Evolutionary conservation across 2,329 filamentous ascomycete species (phyloP).

Genomic region (Claviceps africana): DNA sequence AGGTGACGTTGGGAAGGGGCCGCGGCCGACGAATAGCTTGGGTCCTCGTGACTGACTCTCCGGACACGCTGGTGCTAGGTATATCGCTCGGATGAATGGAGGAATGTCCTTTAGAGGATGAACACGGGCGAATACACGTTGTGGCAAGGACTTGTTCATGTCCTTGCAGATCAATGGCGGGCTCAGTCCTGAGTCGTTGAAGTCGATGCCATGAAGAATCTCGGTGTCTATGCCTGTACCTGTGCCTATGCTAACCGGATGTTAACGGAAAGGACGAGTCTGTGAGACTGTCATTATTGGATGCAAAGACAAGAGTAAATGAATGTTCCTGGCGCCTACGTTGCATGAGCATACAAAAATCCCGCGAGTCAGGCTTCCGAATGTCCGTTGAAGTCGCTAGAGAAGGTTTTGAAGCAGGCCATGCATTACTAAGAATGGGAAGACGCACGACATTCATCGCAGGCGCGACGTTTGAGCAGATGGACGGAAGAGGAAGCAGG

Average conservation of each 20-base stretch:
- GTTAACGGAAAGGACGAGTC: constrained; percentile 6
- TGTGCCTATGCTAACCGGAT: constrained; percentile 7
- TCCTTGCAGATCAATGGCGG: constrained; percentile 16
- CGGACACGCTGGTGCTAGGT: constrained; percentile 8
- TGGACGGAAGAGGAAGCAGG: constrained; percentile 4
- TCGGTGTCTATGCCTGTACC: constrained; percentile 12
- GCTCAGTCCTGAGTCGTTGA: constrained; percentile 17
- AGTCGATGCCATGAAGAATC: constrained; percentile 19
- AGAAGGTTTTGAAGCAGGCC: not conserved
- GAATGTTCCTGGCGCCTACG: constrained; percentile 37
- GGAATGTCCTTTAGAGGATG: constrained; percentile 7
- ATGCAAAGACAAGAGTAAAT: constrained; percentile 8
- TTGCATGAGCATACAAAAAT: constrained; percentile 7
- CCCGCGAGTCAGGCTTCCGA: not conserved
- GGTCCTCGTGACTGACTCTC: constrained; percentile 1
- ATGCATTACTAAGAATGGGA: not conserved
- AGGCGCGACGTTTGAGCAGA: constrained; percentile 42
- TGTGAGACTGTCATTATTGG: constrained; percentile 3
- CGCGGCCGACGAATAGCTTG: constrained; percentile 6
- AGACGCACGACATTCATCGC: constrained; percentile 51
- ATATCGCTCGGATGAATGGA: constrained; percentile 14
- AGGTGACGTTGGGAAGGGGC: constrained; percentile 20
- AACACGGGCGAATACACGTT: constrained; percentile 12
- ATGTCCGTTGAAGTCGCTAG: not conserved
- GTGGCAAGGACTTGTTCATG: constrained; percentile 15